A percentile compares a stretch with the other conserved stretches of the same genome.
These are phyloP conservation scores for Suillus hirtellus DNA, from an alignment of 768 basidiomycete genomes.

Conservation along the genomic window DNA sequence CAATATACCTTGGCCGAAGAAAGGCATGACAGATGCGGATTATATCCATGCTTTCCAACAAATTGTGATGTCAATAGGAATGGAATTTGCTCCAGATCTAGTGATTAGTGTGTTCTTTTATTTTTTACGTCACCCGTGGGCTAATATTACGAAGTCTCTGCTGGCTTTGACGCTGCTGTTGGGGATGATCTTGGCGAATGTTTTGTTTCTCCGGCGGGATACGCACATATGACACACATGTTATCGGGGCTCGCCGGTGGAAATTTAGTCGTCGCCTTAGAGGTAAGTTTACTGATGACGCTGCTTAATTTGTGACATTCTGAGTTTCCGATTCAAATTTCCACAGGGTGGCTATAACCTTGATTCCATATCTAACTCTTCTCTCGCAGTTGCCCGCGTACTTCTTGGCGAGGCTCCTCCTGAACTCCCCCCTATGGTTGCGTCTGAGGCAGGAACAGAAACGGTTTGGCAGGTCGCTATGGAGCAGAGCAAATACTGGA, in stretches of 20 bases:
- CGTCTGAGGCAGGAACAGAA: constrained; percentile 81
- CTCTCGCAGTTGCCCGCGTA: constrained; percentile 82
- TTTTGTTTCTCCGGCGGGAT: constrained; percentile 86
- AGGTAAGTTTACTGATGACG: constrained; percentile 52
- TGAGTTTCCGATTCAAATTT: background rate
- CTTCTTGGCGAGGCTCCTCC: constrained; percentile 89
- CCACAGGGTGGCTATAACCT: constrained; percentile 93
- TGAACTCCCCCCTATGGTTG: constrained; percentile 67
- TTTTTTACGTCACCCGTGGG: background rate
- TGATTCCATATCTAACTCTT: constrained; percentile 82
- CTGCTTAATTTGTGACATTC: background rate
- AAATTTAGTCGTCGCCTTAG: constrained; percentile 87
- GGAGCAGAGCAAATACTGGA: constrained; percentile 92
- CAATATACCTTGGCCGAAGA: constrained; percentile 92
- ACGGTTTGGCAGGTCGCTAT: constrained; percentile 86
- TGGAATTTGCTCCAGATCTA: constrained; percentile 94
- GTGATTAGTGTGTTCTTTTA: constrained; percentile 76
- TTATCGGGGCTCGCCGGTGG: constrained; percentile 85
- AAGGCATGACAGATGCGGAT: constrained; percentile 91
- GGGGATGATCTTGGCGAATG: constrained; percentile 94
- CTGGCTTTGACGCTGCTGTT: constrained; percentile 94
- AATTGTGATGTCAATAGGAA: constrained; percentile 94
- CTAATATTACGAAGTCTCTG: constrained; percentile 68
- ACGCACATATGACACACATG: constrained; percentile 99
- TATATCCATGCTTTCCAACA: constrained; percentile 97